Percentiles rank a stretch among this genome's conserved stretches.
Evolutionary conservation across 2,329 filamentous ascomycete genomes (phyloP).

Genomic region (Nemania sp.): DNA sequence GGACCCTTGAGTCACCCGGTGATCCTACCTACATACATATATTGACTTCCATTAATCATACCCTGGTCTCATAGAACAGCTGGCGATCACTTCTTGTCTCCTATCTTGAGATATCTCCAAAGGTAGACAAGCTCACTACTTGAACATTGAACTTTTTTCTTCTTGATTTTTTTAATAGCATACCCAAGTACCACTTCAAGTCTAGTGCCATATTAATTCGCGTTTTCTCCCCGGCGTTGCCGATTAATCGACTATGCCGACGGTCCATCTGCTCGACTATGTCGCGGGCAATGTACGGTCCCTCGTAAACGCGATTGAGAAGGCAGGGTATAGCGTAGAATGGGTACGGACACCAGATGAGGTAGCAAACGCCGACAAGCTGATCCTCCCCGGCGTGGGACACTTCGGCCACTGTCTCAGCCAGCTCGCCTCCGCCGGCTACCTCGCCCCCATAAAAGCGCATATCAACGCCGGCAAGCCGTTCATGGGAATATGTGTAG

Average conservation of each 20-base stretch:
- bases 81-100: neutral
- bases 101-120: neutral
- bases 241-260: slow-evolving; percentile 70
- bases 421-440: slow-evolving; percentile 84
- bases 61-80: slow-evolving; percentile 5
- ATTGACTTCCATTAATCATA: neutral
- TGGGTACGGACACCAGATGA: slow-evolving; percentile 91
- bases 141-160: neutral
- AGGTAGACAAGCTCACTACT: neutral
- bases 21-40: neutral
- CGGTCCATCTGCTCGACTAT: slow-evolving; percentile 84
- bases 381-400: slow-evolving; percentile 95
- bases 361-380: slow-evolving; percentile 86
- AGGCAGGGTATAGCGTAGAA: slow-evolving; percentile 90
- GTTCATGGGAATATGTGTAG: slow-evolving; percentile 98
- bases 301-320: slow-evolving; percentile 97
- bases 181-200: neutral
- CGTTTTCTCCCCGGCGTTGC: neutral
- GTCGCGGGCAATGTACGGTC: slow-evolving; percentile 97
- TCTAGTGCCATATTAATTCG: neutral
- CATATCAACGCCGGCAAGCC: slow-evolving; percentile 94
- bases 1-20: slow-evolving; percentile 43
- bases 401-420: slow-evolving; percentile 97
- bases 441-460: slow-evolving; percentile 81
- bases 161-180: neutral